Percentiles rank a stretch among this genome's conserved stretches.
phyloP scores from a whole-genome alignment of 2,329 filamentous ascomycete genomes.

The Achaetomium macrosporum region DNA sequence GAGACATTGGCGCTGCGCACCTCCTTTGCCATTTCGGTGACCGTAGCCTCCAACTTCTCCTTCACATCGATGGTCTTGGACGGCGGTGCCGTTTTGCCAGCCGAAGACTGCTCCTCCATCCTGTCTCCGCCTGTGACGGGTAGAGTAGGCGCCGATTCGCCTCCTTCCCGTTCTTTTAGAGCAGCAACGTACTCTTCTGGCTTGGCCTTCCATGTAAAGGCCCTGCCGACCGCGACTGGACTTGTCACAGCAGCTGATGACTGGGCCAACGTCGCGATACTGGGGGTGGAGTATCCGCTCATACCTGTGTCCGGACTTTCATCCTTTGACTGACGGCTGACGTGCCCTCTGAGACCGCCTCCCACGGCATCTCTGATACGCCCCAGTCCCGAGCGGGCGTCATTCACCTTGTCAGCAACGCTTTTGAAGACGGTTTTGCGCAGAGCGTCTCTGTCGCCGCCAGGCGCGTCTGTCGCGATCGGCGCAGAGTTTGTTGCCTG shows the following conservation, averaged over 20 bases:
- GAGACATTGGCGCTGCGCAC: conserved; percentile 44
- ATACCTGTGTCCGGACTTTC: conserved; percentile 37
- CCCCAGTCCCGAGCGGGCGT: conserved; percentile 75
- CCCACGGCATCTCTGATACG: conserved; percentile 84
- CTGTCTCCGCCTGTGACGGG: conserved; percentile 14
- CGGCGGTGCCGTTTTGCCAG: neutral
- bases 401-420: conserved; percentile 70
- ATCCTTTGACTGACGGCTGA: conserved; percentile 51
- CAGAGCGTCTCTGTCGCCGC: conserved; percentile 51
- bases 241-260: conserved; percentile 33
- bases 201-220: conserved; percentile 60
- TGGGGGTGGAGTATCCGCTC: conserved; percentile 30
- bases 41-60: conserved; percentile 9
- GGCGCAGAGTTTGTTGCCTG: conserved; percentile 39
- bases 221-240: conserved; percentile 40
- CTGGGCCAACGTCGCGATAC: conserved; percentile 33
- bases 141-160: conserved; percentile 20
- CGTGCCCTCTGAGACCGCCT: conserved; percentile 47
- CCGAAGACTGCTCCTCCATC: conserved; percentile 7
- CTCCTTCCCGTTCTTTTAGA: conserved; percentile 32
- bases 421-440: conserved; percentile 69
- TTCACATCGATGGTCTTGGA: conserved; percentile 13
- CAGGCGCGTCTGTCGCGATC: conserved; percentile 42
- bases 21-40: conserved; percentile 40
- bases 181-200: conserved; percentile 51